Evolutionary conservation across 139 green algal genomes (phyloP).

Genomic region (Coccomyxa sp.): DNA sequence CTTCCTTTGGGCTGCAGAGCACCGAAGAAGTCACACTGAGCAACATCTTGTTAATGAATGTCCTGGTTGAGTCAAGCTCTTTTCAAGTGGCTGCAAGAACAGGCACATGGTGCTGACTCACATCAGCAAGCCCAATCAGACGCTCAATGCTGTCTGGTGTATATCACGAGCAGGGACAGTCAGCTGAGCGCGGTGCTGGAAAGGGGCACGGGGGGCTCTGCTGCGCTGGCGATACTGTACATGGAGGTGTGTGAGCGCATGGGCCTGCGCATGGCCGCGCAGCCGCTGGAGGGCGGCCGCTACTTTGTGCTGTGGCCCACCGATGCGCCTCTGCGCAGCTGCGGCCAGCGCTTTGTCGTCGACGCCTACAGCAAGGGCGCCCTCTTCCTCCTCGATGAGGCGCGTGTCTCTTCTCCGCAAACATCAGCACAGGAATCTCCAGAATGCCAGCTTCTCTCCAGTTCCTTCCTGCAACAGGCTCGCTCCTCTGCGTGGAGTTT

Average conservation of each 20-base stretch:
- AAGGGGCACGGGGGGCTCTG: slow-evolving; percentile 35
- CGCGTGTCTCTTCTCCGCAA: neutral
- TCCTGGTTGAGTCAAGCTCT: no score
- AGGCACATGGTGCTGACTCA: no score
- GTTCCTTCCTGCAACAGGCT: no score
- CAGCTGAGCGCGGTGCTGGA: slow-evolving; percentile 52
- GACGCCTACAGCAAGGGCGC: slow-evolving; percentile 55
- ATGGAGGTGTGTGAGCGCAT: slow-evolving; percentile 50
- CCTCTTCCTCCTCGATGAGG: slow-evolving; percentile 47
- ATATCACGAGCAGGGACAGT: slow-evolving; percentile 28
- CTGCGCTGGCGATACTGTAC: slow-evolving; percentile 58
- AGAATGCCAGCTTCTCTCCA: no score
- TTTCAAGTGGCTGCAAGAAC: no score
- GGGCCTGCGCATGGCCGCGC: slow-evolving; percentile 34
- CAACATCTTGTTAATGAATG: no score
- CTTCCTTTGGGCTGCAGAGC: no score
- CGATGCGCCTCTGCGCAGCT: slow-evolving; percentile 5
- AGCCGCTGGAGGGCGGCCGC: slow-evolving; percentile 14
- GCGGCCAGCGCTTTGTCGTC: slow-evolving; percentile 44
- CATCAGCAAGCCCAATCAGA: no score
- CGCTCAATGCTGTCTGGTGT: no score
- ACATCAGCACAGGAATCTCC: neutral
- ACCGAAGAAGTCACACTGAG: no score
- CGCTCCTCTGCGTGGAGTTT: no score
- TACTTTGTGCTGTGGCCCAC: slow-evolving; percentile 47